A percentile compares a stretch with the other conserved stretches of the same genome.
Evolutionary conservation across 306 rosid species (phyloP).

Genomic region (Malus asiatica): DNA sequence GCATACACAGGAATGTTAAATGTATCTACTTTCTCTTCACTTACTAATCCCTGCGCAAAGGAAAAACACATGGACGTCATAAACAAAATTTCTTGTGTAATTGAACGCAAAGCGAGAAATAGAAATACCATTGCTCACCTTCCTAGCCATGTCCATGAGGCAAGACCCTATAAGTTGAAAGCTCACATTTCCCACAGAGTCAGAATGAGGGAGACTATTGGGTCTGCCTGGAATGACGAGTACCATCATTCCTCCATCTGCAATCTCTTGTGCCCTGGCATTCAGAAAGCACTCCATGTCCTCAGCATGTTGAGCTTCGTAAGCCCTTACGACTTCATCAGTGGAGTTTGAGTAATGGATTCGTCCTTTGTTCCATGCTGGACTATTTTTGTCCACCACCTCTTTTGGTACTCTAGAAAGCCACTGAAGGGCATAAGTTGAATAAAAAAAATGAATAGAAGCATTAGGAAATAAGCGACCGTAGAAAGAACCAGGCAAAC

Average conservation of each 20-base stretch:
- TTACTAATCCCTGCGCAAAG: neutral
- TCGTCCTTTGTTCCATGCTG: conserved; percentile 23
- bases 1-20: neutral
- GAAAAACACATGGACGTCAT: neutral
- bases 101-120: too few relatives aligned
- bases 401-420: conserved; percentile 8
- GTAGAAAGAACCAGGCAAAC: conserved; percentile 36
- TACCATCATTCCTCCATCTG: conserved; percentile 27
- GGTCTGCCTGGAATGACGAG: conserved; percentile 6
- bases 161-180: conserved; percentile 10
- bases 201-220: neutral
- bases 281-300: conserved; percentile 28
- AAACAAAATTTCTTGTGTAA: neutral
- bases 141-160: conserved; percentile 27
- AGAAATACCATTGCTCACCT: conserved; percentile 11
- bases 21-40: neutral
- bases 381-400: neutral
- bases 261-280: conserved; percentile 33
- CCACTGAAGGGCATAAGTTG: conserved; percentile 27
- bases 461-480: conserved; percentile 19
- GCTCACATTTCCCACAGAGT: neutral
- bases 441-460: conserved; percentile 18
- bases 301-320: conserved; percentile 10
- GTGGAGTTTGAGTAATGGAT: conserved; percentile 7
- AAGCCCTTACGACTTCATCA: conserved; percentile 20